Conservation (phyloP, 768 basidiomycete species). For the Russula griseocarnosa region DNA sequence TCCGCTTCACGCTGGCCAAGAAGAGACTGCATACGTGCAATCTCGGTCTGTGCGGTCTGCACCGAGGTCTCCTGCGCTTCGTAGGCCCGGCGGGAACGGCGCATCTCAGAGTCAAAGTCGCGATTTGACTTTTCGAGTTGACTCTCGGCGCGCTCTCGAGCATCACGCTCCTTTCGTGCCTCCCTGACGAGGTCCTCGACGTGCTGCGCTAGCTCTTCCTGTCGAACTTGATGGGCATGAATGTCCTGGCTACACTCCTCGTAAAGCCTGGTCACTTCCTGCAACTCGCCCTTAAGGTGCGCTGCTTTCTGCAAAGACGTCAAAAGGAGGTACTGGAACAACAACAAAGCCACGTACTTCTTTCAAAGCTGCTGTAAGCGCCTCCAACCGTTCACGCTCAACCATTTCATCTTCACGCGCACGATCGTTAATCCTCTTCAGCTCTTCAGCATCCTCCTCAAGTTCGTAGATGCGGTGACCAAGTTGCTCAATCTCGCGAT, state of each 20-base stretch:
- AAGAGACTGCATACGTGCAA: conserved; percentile 57
- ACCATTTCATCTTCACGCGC: conserved; percentile 66
- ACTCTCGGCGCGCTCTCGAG: conserved; percentile 50
- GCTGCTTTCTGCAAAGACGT: conserved; percentile 57
- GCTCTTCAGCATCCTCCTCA: conserved; percentile 79
- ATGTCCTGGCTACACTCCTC: conserved; percentile 60
- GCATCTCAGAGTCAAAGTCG: conserved; percentile 57
- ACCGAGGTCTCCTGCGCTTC: conserved; percentile 70
- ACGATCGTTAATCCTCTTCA: conserved; percentile 66
- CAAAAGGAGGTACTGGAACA: not conserved
- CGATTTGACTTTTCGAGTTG: conserved; percentile 56
- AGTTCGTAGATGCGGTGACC: conserved; percentile 74
- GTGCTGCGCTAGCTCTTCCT: conserved; percentile 74
- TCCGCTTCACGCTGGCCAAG: conserved; percentile 74
- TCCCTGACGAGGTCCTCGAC: conserved; percentile 68
- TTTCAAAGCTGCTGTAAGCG: conserved; percentile 67
- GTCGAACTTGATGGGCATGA: conserved; percentile 60
- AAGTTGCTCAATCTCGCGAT: conserved; percentile 74
- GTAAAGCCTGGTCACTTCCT: conserved; percentile 61
- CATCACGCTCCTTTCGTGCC: conserved; percentile 53
- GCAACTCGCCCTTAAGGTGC: conserved; percentile 57
- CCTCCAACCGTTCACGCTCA: conserved; percentile 67
- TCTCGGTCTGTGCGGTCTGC: conserved; percentile 57
- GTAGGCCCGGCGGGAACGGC: conserved; percentile 56
- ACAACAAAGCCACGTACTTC: conserved; percentile 48